These are phyloP conservation scores for Coniochaeta hoffmannii DNA, from an alignment of 2,329 filamentous ascomycete genomes.

Conservation along the genomic window DNA sequence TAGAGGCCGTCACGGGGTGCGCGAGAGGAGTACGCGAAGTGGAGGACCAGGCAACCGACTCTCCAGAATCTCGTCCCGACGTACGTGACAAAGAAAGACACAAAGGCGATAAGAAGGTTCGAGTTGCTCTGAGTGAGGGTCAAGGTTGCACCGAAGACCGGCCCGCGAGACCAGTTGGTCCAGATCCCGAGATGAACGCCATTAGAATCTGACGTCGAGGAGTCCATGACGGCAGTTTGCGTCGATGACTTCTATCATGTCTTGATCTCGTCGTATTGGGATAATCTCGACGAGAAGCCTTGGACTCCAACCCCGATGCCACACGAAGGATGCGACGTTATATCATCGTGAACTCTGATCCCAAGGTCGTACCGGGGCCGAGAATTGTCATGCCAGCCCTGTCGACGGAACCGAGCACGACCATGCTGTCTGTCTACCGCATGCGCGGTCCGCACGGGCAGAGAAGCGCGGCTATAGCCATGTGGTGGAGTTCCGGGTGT, in stretches of 20 bases:
- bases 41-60: constrained; percentile 7
- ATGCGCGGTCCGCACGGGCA: not conserved
- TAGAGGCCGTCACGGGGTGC: constrained; percentile 3
- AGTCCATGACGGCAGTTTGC: not conserved
- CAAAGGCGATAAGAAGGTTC: constrained; percentile 11
- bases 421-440: not conserved
- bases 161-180: constrained; percentile 12
- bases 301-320: not conserved
- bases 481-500: not conserved
- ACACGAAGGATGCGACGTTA: not conserved
- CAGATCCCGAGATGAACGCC: constrained; percentile 8
- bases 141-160: constrained; percentile 8
- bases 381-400: not conserved
- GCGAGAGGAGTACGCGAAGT: constrained; percentile 2
- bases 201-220: not conserved
- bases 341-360: not conserved
- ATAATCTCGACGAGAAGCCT: not conserved
- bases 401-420: not conserved
- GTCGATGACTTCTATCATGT: not conserved
- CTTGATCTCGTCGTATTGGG: not conserved
- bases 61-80: constrained; percentile 7
- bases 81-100: constrained; percentile 8
- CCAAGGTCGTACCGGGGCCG: not conserved
- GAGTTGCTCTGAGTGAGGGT: constrained; percentile 8
- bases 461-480: not conserved